Evolutionary conservation across 306 rosid genomes (phyloP).

Genomic region (Lathyrus aphaca): DNA sequence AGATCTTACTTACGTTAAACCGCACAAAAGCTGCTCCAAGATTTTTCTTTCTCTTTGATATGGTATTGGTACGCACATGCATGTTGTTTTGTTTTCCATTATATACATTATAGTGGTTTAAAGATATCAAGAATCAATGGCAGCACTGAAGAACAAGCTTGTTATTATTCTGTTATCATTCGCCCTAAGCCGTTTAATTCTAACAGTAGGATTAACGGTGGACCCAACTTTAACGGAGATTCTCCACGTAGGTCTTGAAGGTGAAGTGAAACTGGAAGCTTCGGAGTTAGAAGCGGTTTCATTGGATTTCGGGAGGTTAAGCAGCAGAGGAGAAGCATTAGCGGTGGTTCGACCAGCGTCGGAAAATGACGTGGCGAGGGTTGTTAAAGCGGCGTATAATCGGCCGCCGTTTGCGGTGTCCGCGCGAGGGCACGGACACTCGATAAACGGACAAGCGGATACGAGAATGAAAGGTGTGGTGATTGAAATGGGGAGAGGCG

Average conservation of each 20-base stretch:
- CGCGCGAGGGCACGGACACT: conserved; percentile 97
- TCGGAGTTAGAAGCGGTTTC: conserved; percentile 61
- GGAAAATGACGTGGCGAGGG: conserved; percentile 53
- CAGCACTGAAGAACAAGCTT: conserved; percentile 49
- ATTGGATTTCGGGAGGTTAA: conserved; percentile 69
- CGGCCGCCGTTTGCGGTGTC: conserved; percentile 60
- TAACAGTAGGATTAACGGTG: conserved; percentile 65
- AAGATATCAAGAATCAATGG: conserved; percentile 30
- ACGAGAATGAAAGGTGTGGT: conserved; percentile 65
- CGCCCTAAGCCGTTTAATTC: conserved; percentile 60
- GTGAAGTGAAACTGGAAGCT: conserved; percentile 58
- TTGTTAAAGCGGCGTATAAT: conserved; percentile 55
- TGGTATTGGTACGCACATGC: neutral
- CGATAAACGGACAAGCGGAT: conserved; percentile 88
- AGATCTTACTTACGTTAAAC: conserved; percentile 67
- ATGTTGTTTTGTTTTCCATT: neutral
- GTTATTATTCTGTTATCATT: conserved; percentile 60
- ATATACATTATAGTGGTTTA: neutral
- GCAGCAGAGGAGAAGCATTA: conserved; percentile 41
- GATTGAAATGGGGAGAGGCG: conserved; percentile 57
- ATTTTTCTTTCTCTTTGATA: conserved; percentile 49
- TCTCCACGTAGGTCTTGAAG: conserved; percentile 58
- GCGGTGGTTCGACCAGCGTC: conserved; percentile 75
- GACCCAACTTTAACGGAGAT: conserved; percentile 59
- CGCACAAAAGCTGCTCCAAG: conserved; percentile 48